A percentile compares a stretch with the other conserved stretches of the same genome.
Conservation (phyloP, 2,329 filamentous ascomycete genomes). For the Rasamsonia emersonii region DNA sequence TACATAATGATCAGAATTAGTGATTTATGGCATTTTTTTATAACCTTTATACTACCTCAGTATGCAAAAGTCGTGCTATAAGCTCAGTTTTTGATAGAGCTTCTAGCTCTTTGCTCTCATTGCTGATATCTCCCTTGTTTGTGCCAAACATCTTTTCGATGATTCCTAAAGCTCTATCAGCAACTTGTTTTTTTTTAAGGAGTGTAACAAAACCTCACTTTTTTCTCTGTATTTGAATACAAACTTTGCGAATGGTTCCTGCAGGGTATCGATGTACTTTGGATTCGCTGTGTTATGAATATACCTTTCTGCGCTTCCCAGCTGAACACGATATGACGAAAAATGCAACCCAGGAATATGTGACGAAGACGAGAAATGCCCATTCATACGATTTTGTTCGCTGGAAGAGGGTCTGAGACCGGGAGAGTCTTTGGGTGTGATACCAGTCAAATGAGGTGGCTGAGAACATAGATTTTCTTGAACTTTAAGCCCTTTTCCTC, state of each 20-base stretch:
- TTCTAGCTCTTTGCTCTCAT: conserved; percentile 13
- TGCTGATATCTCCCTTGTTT: conserved; percentile 11
- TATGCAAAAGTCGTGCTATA: conserved; percentile 1
- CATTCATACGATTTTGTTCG: conserved; percentile 6
- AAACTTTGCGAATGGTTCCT: conserved; percentile 24
- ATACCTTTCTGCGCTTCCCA: conserved; percentile 19
- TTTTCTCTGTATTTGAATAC: conserved; percentile 22
- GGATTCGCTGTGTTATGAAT: conserved; percentile 19
- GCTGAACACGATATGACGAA: conserved; percentile 22
- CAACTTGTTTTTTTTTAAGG: not conserved
- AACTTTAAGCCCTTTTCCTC: too few relatives aligned
- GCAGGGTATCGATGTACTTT: conserved; percentile 20
- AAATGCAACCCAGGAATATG: too few relatives aligned
- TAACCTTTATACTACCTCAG: conserved; percentile 5
- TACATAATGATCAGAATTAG: too few relatives aligned
- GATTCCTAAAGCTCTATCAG: conserved; percentile 7
- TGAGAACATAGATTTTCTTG: too few relatives aligned
- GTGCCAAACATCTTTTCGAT: conserved; percentile 11
- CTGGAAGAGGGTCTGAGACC: too few relatives aligned
- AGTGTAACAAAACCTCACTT: conserved; percentile 6
- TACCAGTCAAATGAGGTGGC: too few relatives aligned
- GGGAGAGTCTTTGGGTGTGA: too few relatives aligned
- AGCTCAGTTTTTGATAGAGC: conserved; percentile 5
- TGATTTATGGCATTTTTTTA: too few relatives aligned
- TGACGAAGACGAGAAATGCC: conserved; percentile 13